A percentile compares a stretch with the other conserved stretches of the same genome.
Evolutionary conservation across 805 yeast species (phyloP).

Genomic region (Spathaspora girioi): DNA sequence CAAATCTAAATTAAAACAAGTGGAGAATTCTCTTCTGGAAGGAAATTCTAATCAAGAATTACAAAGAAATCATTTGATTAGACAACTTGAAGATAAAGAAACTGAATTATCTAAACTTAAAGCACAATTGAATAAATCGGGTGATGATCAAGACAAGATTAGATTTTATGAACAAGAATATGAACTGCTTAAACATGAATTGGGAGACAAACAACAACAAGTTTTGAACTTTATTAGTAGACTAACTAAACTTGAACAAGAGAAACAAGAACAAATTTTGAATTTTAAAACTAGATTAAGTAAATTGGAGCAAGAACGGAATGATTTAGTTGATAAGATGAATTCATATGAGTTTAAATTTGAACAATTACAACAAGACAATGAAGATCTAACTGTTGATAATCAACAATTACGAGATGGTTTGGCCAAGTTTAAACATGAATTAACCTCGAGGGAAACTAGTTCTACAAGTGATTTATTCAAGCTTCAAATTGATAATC

Average conservation of each 20-base stretch:
- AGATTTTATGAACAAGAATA: conserved; percentile 7
- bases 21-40: neutral
- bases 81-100: neutral
- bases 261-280: neutral
- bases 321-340: neutral
- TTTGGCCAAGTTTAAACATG: neutral
- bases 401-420: neutral
- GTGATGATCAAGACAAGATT: conserved; percentile 1
- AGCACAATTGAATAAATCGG: neutral
- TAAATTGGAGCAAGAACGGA: neutral
- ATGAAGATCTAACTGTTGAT: neutral
- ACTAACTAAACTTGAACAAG: neutral
- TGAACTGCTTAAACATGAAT: conserved; percentile 3
- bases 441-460: neutral
- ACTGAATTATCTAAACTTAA: neutral
- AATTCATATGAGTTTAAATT: neutral
- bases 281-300: neutral
- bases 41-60: neutral
- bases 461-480: neutral
- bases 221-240: neutral
- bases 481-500: neutral
- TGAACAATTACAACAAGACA: neutral
- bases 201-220: neutral
- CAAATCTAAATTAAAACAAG: neutral
- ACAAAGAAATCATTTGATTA: neutral